Evolutionary conservation across 2,329 filamentous ascomycete species (phyloP), one percentile per base, ranked within the genome.

Genomic region (Penicillium sclerotiorum): DNA sequence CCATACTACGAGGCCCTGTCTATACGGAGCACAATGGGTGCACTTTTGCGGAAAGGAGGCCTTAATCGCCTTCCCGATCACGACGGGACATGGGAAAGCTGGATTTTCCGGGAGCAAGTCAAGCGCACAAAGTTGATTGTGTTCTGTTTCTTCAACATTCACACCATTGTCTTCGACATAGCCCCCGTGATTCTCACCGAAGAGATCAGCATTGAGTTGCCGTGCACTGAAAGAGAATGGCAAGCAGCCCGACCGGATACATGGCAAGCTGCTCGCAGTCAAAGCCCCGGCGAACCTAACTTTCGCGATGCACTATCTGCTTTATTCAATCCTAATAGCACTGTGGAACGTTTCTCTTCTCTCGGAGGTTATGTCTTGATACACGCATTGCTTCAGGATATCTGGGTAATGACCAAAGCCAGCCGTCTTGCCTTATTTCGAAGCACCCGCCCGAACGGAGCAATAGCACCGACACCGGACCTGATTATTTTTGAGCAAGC

Each of bases 101-200:
- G 66, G 66, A 60, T 68, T 12, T 62, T 58, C 6, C 58, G 52
- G 7, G 66, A 69, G 47, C 54, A 54, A 20, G 59, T 64, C 4
- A 69, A 69, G 40, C 57, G 66, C 8, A 67, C 64, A 8, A 68
- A 62, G 20, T 44, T 69, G 5, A 67, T 69, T n/a, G 61, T 65
- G 1, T 64, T 66, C 33, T 71, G 53, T 56, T 75, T 63, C 47
- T 62, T 68, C 22, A 67, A 65, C n/a, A 66, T 69, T 12, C 65
- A 66, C 23, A 69, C 66, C 4, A 68, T 69, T n/a, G 65, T 69
- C 2, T 69, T 69, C 12, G 66, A 69, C 28, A 46, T 69, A 2
- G 62, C 66, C 1, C 64, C 66, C 0, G 52, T 67, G 41, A 61
- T 69, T 7, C 51, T 69, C 7, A 63, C 64, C 0, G 67, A 69